phyloP scores from a whole-genome alignment of 441 rosid genomes.

The Jatropha podagrica region DNA sequence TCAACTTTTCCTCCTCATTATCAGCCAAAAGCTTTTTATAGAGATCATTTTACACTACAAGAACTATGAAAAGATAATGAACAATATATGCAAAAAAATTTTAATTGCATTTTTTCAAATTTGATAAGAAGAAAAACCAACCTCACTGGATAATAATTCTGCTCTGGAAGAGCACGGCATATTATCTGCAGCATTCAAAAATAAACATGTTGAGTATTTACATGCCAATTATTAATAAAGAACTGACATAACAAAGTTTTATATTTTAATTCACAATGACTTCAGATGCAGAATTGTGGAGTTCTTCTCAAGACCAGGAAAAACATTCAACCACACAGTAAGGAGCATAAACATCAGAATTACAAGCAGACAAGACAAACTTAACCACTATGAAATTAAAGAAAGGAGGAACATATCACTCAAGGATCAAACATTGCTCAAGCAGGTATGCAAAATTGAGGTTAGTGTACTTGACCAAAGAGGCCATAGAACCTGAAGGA shows the following conservation, averaged over 20 bases:
- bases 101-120: neutral
- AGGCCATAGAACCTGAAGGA: too few species aligned
- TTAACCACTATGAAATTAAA: neutral
- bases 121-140: slow-evolving; percentile 21
- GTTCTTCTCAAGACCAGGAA: neutral
- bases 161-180: slow-evolving; percentile 47
- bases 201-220: slow-evolving; percentile 3
- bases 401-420: neutral
- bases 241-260: neutral
- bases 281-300: neutral
- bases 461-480: too few species aligned
- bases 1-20: neutral
- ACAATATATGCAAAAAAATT: neutral
- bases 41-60: neutral
- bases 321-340: neutral
- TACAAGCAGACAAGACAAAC: neutral
- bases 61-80: neutral
- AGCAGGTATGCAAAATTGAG: neutral
- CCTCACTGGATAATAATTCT: slow-evolving; percentile 42
- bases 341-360: neutral
- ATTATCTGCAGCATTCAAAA: slow-evolving; percentile 37
- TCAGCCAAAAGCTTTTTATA: neutral
- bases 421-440: neutral
- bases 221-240: neutral
- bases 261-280: neutral